Conservation (phyloP, 2,329 filamentous ascomycete species). For the Alternaria atra region DNA sequence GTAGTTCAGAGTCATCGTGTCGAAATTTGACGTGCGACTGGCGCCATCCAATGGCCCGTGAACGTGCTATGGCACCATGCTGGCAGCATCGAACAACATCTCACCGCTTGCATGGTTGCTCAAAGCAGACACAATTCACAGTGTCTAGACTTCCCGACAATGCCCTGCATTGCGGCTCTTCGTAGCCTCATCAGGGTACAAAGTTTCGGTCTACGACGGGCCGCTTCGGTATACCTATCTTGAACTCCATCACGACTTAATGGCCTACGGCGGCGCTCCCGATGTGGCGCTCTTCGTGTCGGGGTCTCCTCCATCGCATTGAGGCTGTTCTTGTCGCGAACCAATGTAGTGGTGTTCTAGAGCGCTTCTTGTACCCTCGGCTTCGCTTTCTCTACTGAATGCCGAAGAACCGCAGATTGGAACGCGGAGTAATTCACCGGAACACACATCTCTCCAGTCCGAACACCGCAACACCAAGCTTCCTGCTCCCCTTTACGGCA, state of each 20-base stretch:
- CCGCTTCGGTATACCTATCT: slow-evolving; percentile 10
- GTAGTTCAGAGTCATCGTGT: slow-evolving; percentile 27
- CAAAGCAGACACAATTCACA: neutral
- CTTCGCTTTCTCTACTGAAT: neutral
- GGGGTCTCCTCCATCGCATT: neutral
- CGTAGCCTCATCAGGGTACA: slow-evolving; percentile 9
- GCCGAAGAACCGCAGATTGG: neutral
- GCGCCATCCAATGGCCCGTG: slow-evolving; percentile 22
- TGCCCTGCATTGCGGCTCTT: slow-evolving; percentile 23
- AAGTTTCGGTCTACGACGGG: slow-evolving; percentile 6
- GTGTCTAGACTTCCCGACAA: slow-evolving; percentile 5
- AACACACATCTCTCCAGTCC: neutral
- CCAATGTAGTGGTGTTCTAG: slow-evolving; percentile 4
- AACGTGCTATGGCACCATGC: slow-evolving; percentile 28
- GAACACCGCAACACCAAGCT: neutral
- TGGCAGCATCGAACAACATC: slow-evolving; percentile 18
- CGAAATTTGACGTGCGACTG: slow-evolving; percentile 24
- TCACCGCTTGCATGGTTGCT: slow-evolving; percentile 20
- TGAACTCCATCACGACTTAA: neutral
- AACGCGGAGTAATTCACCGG: neutral
- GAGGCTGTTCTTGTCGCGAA: neutral
- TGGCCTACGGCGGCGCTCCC: slow-evolving; percentile 7
- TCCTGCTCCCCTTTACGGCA: neutral
- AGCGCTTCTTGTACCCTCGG: slow-evolving; percentile 6
- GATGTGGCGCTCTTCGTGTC: slow-evolving; percentile 5